A percentile compares a stretch with the other conserved stretches of the same genome.
These are phyloP conservation scores for Arthrocladium fulminans DNA, from an alignment of 2,329 filamentous ascomycete genomes.

Conservation along the genomic window DNA sequence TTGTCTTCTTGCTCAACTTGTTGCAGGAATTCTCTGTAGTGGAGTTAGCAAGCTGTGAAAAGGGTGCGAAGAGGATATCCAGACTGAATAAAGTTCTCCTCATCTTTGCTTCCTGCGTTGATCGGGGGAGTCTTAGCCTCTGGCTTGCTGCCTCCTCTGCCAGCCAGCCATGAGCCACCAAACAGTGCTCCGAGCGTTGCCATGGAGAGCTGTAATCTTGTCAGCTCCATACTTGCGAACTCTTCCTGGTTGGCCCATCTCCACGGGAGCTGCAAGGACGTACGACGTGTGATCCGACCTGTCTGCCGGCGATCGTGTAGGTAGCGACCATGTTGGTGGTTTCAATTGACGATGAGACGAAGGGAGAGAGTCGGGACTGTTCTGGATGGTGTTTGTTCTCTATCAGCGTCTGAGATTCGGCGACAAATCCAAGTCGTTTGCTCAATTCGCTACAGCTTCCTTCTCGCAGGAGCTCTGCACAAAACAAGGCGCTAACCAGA, in stretches of 20 bases:
- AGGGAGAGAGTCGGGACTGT: not conserved
- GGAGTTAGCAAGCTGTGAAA: conserved; percentile 7
- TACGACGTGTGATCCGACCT: conserved; percentile 46
- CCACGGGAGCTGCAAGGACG: conserved; percentile 20
- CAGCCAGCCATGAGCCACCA: conserved; percentile 37
- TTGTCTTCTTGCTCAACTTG: conserved; percentile 41
- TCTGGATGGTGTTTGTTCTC: not conserved
- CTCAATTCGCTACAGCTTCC: conserved; percentile 3
- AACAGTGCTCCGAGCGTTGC: conserved; percentile 45
- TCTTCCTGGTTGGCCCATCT: not conserved
- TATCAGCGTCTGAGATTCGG: conserved; percentile 16
- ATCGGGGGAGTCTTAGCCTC: conserved; percentile 47
- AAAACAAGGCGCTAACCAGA: not conserved
- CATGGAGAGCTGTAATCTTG: conserved; percentile 49
- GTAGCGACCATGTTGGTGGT: conserved; percentile 42
- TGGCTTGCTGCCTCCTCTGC: conserved; percentile 38
- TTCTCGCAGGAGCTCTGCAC: not conserved
- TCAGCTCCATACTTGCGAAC: conserved; percentile 3
- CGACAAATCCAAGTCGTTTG: not conserved
- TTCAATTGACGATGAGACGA: conserved; percentile 6
- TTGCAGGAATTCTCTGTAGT: conserved; percentile 42
- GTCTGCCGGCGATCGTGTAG: conserved; percentile 44
- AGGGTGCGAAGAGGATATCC: not conserved
- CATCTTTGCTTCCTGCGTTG: conserved; percentile 57
- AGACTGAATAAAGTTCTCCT: conserved; percentile 61